Evolutionary conservation across 208 protist species (phyloP), one percentile per base, ranked within the genome.

Genomic region (Trypanosoma melophagium): DNA sequence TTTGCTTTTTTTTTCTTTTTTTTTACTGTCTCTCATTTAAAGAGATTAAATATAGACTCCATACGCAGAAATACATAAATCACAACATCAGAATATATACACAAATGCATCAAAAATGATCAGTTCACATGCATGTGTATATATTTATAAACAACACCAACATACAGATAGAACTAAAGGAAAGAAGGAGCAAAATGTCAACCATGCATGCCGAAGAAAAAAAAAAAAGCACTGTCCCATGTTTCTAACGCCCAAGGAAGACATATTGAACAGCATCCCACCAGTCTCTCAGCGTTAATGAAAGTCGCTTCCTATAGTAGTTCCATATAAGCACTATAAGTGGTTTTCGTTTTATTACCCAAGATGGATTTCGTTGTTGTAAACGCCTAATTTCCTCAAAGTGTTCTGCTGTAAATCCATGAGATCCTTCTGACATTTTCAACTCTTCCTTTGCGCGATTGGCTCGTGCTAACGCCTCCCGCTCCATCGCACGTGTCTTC

Each of bases 331-430:
- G 25, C 28, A 14, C 24, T 44, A 50, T 10, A n/a, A 64, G 44
- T n/a, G 67, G 21, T 14, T 56, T 25, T 35, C 55, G 67, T 24
- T 22, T 14, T 41, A 16, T 13, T 40, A 16, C 17, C 52, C 71
- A 24, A 47, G 64, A 28, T 51, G 73, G 21, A 38, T 41, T 54
- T 68, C 31, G 17, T 50, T 42, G 14, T 35, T 58, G 42, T 44
- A 63, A 55, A 14, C 41, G 13, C 3, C 24, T 53, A 41, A 80
- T 55, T 12, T 71, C 54, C 2, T 77, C 77, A 73, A 93, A 93
- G 72, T 93, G 84, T 22, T 77, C 79, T 13, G 76, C 67, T 8
- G 79, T 90, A 69, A 87, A 93, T 38, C 87, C 87, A 57, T 93
- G 87, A 24, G 83, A 84, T 42, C 87, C 84, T 47, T 82, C 76